Percentiles rank a stretch among this genome's conserved stretches.
phyloP scores from a whole-genome alignment of 2,329 filamentous ascomycete species.

The Pseudodiploospora longispora region DNA sequence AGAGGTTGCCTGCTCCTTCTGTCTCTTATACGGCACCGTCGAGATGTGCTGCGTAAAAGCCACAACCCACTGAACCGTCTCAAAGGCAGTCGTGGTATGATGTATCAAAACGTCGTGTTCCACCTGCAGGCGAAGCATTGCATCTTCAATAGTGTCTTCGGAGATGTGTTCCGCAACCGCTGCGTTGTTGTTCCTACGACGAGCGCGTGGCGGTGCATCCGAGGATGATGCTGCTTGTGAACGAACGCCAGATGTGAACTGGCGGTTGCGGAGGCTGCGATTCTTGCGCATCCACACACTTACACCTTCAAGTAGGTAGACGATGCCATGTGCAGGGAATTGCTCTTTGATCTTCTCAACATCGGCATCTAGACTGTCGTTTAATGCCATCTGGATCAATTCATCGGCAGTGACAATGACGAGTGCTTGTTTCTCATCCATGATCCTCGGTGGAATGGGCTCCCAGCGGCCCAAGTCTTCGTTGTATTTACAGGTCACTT shows the following conservation, averaged over 20 bases:
- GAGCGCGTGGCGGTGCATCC: slow-evolving; percentile 17
- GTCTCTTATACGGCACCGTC: slow-evolving; percentile 61
- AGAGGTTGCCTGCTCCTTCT: slow-evolving; percentile 39
- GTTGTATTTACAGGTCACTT: slow-evolving; percentile 56
- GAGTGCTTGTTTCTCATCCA: slow-evolving; percentile 53
- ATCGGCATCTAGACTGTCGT: slow-evolving; percentile 49
- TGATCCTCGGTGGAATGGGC: slow-evolving; percentile 44
- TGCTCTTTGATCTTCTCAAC: slow-evolving; percentile 44
- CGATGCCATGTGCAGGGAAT: slow-evolving; percentile 45
- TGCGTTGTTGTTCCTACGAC: slow-evolving; percentile 35
- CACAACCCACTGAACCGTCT: slow-evolving; percentile 66
- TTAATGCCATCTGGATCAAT: slow-evolving; percentile 53
- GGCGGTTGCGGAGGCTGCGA: slow-evolving; percentile 55
- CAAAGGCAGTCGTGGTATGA: slow-evolving; percentile 51
- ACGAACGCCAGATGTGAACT: slow-evolving; percentile 59
- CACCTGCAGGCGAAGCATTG: slow-evolving; percentile 62
- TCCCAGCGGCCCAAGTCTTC: slow-evolving; percentile 56
- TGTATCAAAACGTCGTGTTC: slow-evolving; percentile 59
- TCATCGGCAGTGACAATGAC: slow-evolving; percentile 55
- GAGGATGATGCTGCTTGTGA: slow-evolving; percentile 23
- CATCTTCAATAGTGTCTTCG: slow-evolving; percentile 63
- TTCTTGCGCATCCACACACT: slow-evolving; percentile 60
- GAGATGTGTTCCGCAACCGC: slow-evolving; percentile 44
- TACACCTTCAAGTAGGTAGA: slow-evolving; percentile 69
- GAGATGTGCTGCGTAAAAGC: slow-evolving; percentile 73